A percentile compares a stretch with the other conserved stretches of the same genome.
phyloP scores from a whole-genome alignment of 805 yeast species.

The Candida ulmi region DNA sequence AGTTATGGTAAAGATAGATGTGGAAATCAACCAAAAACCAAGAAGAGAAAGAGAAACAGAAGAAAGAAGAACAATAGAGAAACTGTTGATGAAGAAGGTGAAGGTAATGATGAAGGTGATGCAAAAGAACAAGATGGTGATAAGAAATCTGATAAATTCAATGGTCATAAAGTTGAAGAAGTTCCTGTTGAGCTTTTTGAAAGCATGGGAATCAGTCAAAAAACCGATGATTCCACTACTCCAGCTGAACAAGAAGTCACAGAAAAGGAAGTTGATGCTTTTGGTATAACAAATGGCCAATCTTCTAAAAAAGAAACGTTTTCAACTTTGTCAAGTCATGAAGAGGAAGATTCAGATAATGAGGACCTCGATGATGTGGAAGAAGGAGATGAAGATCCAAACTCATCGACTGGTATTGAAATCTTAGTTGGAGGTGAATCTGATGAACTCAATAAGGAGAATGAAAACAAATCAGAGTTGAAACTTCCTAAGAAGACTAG shows the following conservation, averaged over 20 bases:
- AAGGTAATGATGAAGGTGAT: conserved; percentile 4
- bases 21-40: conserved; percentile 61
- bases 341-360: neutral
- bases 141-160: too few species aligned
- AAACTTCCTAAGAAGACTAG: too few species aligned
- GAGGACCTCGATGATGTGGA: neutral
- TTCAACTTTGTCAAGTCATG: too few species aligned
- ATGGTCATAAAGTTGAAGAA: conserved; percentile 4
- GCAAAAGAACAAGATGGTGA: neutral
- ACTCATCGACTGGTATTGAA: neutral
- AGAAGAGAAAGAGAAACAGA: conserved; percentile 29
- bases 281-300: conserved; percentile 14
- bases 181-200: conserved; percentile 19
- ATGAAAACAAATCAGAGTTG: too few species aligned
- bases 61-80: conserved; percentile 5
- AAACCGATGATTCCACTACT: conserved; percentile 1
- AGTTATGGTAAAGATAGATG: conserved; percentile 77
- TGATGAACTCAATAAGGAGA: too few species aligned
- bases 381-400: conserved; percentile 1
- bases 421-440: neutral
- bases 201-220: conserved; percentile 19
- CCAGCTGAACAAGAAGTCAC: neutral
- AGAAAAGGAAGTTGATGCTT: conserved; percentile 7
- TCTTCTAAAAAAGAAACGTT: neutral
- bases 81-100: conserved; percentile 12